Evolutionary conservation across 257 asterid species (phyloP), one percentile per base, ranked within the genome.

Genomic region (Marsdenia floribunda): DNA sequence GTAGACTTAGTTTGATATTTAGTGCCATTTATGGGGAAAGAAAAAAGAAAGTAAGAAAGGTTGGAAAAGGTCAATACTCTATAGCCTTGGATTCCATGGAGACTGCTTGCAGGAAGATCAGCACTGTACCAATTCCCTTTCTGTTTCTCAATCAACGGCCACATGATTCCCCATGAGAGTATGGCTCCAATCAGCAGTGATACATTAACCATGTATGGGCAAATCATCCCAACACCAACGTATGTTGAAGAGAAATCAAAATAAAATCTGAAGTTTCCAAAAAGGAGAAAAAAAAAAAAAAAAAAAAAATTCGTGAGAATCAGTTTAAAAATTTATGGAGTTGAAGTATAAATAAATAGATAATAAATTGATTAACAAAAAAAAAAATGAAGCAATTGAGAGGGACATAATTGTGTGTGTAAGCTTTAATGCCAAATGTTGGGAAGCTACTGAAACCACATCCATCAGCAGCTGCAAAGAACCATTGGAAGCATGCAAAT

Each of bases 371-470:
- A 38, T 42, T 42, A 7, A 42, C 2, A 42, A 42, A 6, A 42
- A 7, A 42, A 11, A 42, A 42, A 6, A 42, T 42, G 47, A 42
- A 42, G 9, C 47, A 42, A 42, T 6, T 42, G 47, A 42, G 47
- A 49, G 19, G n/a, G 12, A 4, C 37, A 19, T 72, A 84, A 91
- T 76, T 89, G 42, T 76, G 77, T 5, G 29, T 76, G 68, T 46
- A 88, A 68, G 98, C 96, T 59, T 79, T 73, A 22, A 88, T 83
- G 26, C 97, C 98, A 74, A 93, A 93, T 2, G 97, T 93, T 1
- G 97, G 98, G 76, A 90, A 88, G 83, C 74, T 86, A 77, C 72
- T 66, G 71, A 93, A 93, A 47, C 98, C 97, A 44, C 98, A 93
- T 19, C 85, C 88, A 38, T 86, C 96, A 6, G 79, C 86, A 19